These are phyloP conservation scores for Skeletonema costatum DNA, from an alignment of 108 stramenopile species.

Conservation along the genomic window DNA sequence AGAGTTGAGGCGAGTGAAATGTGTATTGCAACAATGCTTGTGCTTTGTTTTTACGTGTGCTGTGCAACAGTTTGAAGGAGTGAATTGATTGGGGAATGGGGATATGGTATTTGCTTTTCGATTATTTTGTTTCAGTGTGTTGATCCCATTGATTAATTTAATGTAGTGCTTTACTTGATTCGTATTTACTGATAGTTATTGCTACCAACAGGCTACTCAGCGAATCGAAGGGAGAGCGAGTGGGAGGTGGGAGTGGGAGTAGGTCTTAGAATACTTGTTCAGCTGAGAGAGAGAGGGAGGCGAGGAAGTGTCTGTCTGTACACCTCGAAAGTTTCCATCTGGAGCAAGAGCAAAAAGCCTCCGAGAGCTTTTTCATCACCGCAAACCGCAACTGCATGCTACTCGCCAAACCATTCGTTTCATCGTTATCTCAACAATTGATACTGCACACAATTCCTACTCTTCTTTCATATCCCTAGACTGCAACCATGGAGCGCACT, in stretches of 20 bases:
- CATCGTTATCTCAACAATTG: background rate
- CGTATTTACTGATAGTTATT: no score
- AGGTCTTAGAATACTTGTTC: no score
- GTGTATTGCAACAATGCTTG: background rate
- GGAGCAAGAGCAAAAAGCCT: no score
- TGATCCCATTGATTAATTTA: background rate
- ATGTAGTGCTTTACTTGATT: background rate
- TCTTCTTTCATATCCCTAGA: background rate
- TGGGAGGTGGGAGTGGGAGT: no score
- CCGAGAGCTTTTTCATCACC: no score
- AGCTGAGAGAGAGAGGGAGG: no score
- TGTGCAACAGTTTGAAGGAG: background rate
- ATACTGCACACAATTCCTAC: background rate
- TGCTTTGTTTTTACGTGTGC: background rate
- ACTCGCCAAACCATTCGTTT: background rate
- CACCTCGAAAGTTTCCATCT: no score
- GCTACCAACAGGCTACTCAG: no score
- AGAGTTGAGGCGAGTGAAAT: background rate
- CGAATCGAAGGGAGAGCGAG: no score
- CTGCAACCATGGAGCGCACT: conserved; percentile 50
- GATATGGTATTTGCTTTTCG: background rate
- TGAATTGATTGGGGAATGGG: background rate
- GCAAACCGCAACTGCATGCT: no score
- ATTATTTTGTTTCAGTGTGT: background rate
- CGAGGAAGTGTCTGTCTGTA: no score